A percentile compares a stretch with the other conserved stretches of the same genome.
Conservation (phyloP, 75 land plant species). For the Selaginella tamariscina region DNA sequence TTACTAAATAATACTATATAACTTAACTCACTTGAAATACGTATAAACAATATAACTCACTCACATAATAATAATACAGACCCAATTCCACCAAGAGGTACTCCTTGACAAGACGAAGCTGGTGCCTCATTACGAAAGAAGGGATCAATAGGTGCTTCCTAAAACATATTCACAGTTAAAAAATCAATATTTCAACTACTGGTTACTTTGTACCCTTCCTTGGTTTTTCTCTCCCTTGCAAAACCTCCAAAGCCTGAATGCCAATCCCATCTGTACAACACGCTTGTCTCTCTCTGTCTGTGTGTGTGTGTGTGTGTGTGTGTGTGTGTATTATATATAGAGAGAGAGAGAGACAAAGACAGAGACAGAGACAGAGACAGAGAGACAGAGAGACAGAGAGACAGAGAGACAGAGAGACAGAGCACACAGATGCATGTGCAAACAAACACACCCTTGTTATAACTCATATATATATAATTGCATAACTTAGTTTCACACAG, state of each 20-base stretch:
- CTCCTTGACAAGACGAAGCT: slow-evolving; percentile 95
- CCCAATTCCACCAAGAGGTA: slow-evolving; percentile 99
- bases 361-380: too few species aligned
- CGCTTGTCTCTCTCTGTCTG: too few species aligned
- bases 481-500: too few species aligned
- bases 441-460: too few species aligned
- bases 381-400: too few species aligned
- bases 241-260: slow-evolving; percentile 85
- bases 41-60: background rate
- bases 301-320: too few species aligned
- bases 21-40: background rate
- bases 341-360: too few species aligned
- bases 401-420: too few species aligned
- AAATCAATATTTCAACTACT: background rate
- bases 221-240: slow-evolving; percentile 81
- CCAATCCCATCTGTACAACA: slow-evolving; percentile 52
- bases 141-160: slow-evolving; percentile 81
- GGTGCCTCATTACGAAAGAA: slow-evolving; percentile 49
- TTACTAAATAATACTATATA: background rate
- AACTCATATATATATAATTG: too few species aligned
- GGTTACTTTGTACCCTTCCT: slow-evolving; percentile 55
- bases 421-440: too few species aligned
- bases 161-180: background rate
- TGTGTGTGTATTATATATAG: too few species aligned
- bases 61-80: slow-evolving; percentile 23